These are phyloP conservation scores for Candida lessepsii DNA, from an alignment of 805 yeast genomes.

Conservation along the genomic window DNA sequence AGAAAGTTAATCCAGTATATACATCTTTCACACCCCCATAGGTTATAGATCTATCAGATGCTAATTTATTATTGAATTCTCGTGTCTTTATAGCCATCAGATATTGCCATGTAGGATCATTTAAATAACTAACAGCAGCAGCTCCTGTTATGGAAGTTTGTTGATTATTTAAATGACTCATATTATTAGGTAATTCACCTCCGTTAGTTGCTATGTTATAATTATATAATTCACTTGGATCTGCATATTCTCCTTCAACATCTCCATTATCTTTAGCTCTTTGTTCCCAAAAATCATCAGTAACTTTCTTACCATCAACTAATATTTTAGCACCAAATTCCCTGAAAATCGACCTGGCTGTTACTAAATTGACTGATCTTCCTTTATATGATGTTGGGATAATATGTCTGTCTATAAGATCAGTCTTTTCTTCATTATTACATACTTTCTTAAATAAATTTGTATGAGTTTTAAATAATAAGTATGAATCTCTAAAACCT, in stretches of 20 bases:
- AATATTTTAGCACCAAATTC: conserved; percentile 90
- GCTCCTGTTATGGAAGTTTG: conserved; percentile 28
- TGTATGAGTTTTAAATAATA: conserved; percentile 83
- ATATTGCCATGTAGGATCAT: conserved; percentile 78
- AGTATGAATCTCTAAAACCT: conserved; percentile 89
- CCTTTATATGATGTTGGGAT: conserved; percentile 91
- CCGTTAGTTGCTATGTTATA: conserved; percentile 36
- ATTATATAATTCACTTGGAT: conserved; percentile 52
- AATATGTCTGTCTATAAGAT: conserved; percentile 73
- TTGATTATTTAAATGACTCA: conserved; percentile 18
- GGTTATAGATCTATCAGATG: conserved; percentile 55
- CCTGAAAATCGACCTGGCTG: conserved; percentile 84
- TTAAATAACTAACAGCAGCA: conserved; percentile 41
- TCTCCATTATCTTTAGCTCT: conserved; percentile 59
- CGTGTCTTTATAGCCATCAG: conserved; percentile 80
- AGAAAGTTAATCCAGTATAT: conserved; percentile 79
- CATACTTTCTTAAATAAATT: conserved; percentile 71
- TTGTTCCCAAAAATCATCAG: conserved; percentile 86
- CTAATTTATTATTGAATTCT: conserved; percentile 63
- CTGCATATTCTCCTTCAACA: conserved; percentile 69
- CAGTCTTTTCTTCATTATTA: conserved; percentile 75
- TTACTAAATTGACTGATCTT: conserved; percentile 81
- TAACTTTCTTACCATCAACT: conserved; percentile 73
- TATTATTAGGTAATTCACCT: conserved; percentile 31
- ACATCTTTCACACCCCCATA: conserved; percentile 70